Evolutionary conservation across 202 grass and related monocot species (phyloP).

Genomic region (Brachypodium distachyon): DNA sequence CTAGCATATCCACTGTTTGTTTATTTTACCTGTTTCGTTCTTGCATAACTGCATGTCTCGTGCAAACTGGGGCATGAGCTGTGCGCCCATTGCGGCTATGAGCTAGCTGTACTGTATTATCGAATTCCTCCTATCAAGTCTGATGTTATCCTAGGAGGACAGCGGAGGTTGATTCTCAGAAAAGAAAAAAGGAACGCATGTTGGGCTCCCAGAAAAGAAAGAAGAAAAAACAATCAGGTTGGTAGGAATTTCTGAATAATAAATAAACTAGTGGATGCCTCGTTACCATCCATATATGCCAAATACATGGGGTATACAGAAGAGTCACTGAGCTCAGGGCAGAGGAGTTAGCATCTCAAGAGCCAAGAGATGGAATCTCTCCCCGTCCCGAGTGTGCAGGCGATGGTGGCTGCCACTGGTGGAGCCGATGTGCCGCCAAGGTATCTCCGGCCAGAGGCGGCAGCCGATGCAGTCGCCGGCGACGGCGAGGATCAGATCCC

Average conservation of each 20-base stretch:
- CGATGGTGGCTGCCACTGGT: slow-evolving; percentile 13
- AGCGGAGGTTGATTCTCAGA: background rate
- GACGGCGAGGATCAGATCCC: slow-evolving; percentile 24
- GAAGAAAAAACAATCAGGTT: background rate
- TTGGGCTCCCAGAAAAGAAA: no score
- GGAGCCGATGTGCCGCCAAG: slow-evolving; percentile 23
- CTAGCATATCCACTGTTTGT: background rate
- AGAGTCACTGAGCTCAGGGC: background rate
- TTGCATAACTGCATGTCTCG: background rate
- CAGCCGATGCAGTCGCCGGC: background rate
- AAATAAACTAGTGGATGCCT: background rate
- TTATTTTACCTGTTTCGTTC: background rate
- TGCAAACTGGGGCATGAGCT: background rate
- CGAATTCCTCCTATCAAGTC: background rate
- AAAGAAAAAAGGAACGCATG: no score
- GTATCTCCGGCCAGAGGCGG: slow-evolving; percentile 38
- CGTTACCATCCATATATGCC: background rate
- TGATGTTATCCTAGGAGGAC: background rate
- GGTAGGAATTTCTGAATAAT: background rate
- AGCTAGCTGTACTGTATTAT: background rate
- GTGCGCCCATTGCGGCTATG: background rate
- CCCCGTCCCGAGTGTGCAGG: slow-evolving; percentile 56
- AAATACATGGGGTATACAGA: background rate
- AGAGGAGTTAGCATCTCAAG: background rate
- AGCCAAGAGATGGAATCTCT: slow-evolving; percentile 38